Percentiles rank a stretch among this genome's conserved stretches.
phyloP scores from a whole-genome alignment of 192 early-diverging fungal genomes.

The Mortierella claussenii region DNA sequence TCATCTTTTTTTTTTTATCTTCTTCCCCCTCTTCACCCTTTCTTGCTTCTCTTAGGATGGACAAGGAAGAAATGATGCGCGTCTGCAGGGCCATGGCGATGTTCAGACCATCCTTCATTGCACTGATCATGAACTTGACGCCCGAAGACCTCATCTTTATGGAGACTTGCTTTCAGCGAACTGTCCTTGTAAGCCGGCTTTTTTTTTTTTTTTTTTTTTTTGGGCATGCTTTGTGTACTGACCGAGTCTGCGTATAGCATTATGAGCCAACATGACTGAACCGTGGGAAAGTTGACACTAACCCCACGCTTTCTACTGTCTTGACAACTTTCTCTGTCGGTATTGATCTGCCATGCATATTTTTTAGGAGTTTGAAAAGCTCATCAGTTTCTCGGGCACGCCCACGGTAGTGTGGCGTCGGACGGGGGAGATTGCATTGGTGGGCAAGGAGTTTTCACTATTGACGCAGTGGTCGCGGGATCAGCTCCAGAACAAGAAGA shows the following conservation, averaged over 20 bases:
- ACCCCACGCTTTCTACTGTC: background rate
- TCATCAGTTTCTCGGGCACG: conserved; percentile 95
- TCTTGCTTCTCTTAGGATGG: conserved; percentile 70
- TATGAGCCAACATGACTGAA: too few species aligned
- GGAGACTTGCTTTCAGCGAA: conserved; percentile 97
- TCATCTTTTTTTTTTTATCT: background rate
- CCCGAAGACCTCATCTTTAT: conserved; percentile 95
- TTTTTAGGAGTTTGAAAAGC: conserved; percentile 89
- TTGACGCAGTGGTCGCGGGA: conserved; percentile 93
- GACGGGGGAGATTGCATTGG: conserved; percentile 94
- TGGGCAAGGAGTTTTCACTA: conserved; percentile 96
- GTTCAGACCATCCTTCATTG: conserved; percentile 94
- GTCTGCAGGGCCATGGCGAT: conserved; percentile 89
- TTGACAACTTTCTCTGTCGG: background rate
- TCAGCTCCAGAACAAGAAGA: conserved; percentile 78
- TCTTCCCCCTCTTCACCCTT: background rate
- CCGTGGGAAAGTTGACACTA: background rate
- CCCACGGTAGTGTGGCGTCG: conserved; percentile 97
- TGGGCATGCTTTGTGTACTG: too few species aligned
- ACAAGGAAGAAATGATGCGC: conserved; percentile 86
- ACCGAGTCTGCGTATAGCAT: too few species aligned
- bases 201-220: conserved; percentile 3
- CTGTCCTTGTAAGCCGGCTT: conserved; percentile 68
- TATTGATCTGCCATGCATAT: too few species aligned
- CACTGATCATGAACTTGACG: conserved; percentile 92